Base-by-base conservation (phyloP, 2,329 filamentous ascomycete genomes). In the Xylariales sp. region DNA sequence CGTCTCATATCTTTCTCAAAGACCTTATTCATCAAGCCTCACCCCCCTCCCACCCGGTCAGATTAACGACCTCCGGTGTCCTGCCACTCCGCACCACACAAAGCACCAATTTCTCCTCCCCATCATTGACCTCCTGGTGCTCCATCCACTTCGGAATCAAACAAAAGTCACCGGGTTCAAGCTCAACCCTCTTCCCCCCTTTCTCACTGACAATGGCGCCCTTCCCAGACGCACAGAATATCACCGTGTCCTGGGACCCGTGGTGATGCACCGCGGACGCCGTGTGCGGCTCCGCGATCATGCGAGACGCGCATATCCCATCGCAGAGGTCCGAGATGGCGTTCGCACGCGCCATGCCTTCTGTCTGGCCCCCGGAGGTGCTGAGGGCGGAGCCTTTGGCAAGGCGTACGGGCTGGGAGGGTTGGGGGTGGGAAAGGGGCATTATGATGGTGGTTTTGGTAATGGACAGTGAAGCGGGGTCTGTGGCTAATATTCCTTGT, bases 41-140 rank as follows among this genome's bases (percentile, higher is more conserved):
- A 5, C 55, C 51, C 4, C 58, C 55, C 6, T 64, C 63, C 71
- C 71, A 76, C 0, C 61, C 65, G 11, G 67, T 61, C 14, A 75
- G 52, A 45, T 75, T 74, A n/a, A 66, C 62, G 1, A 75, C 71
- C 18, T 68, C 61, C 1, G 73, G 71, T 19, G 64, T 61, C 18
- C 65, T 54, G 3, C 72, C 72, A 31, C 67, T 70, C 11, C 73
- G 54, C 4, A 70, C 67, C 45, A 78, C 76, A 11, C 70, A 66
- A 71, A 73, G 78, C 10, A 74, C 65, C 1, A 74, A 62, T 34
- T 76, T 71, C 43, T 73, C 69, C 44, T 76, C 72, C 10, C 67
- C 64, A 31, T 77, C 70, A 46, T 79, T 77, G 35, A 75, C 66
- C 53, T 78, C 74, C 53, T 76, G 71, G 51, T 78, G 74, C 52